Evolutionary conservation across 805 yeast species (phyloP), one percentile per base, ranked within the genome.

Genomic region (Nematodospora valgi): DNA sequence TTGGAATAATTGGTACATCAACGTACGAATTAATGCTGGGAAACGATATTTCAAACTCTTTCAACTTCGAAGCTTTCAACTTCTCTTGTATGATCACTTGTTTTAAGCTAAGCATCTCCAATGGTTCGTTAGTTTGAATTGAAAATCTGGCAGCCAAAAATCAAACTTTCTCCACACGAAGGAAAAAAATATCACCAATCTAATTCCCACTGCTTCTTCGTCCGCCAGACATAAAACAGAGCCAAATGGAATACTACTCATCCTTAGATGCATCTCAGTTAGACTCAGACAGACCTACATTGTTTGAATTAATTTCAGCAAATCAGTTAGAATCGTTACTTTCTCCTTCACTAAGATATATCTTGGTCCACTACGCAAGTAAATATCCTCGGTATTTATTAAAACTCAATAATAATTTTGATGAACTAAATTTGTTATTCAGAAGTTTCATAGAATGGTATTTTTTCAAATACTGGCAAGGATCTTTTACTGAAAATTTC

Each of bases 401-500:
- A 11, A 56, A 70, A 38, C 44, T 83, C 3, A 76, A 86, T 18
- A 78, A 83, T 47, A 64, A 68, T 28, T 88, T 84, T 51, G 96
- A 91, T 54, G 96, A 86, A 62, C 49, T 87, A 23, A 82, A 82
- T 47, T 54, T 82, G 3, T 39, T 75, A 2, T 40, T 82, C 2
- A 64, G 89, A 49, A 78, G 84, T 0, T 38, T 72, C 3, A 62
- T 91, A 2, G 97, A 93, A 56, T 78, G 78, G 67, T 70, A 74
- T 42, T 85, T 81, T 46, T 56, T 91, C 32, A 72, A 64, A 34
- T 67, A 68, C 32, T 85, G 93, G 86, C 89, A 86, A 49, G 77
- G 94, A 0, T 77, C 93, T 2, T 86, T 91, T 50, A 86, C 95
- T 0, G 97, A 91, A 56, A 84, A 85, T 52, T 91, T 91, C 53